A percentile compares a stretch with the other conserved stretches of the same genome.
Evolutionary conservation across 2,329 filamentous ascomycete species (phyloP).

Genomic region (Talaromyces sp.): DNA sequence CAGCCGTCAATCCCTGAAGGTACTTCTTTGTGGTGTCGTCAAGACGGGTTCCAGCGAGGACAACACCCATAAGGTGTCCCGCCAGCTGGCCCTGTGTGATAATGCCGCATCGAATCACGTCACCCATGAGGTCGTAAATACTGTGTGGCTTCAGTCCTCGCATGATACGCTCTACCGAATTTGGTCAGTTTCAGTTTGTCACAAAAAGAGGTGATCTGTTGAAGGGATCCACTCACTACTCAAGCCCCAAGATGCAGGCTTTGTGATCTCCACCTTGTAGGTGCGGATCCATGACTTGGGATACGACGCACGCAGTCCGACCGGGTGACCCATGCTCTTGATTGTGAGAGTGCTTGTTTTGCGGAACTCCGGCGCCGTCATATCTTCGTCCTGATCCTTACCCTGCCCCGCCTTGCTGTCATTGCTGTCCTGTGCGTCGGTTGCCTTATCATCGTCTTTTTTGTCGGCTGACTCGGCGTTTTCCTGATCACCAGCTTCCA

Average conservation of each 20-base stretch:
- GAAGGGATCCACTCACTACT: neutral
- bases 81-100: constrained; percentile 2
- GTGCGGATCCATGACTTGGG: constrained; percentile 4
- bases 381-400: neutral
- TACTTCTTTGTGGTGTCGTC: neutral
- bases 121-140: constrained; percentile 1
- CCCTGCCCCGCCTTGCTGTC: neutral
- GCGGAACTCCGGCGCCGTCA: neutral
- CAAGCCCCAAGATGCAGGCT: neutral
- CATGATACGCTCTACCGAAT: neutral
- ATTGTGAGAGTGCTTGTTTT: neutral
- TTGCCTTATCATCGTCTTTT: neutral
- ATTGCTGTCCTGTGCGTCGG: neutral
- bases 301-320: constrained; percentile 1
- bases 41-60: constrained; percentile 1
- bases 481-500: neutral
- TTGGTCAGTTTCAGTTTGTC: neutral
- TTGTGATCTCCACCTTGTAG: constrained; percentile 5
- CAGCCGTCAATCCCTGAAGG: constrained; percentile 3
- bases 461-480: neutral
- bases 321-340: constrained; percentile 1
- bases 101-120: constrained; percentile 2
- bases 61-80: constrained; percentile 2
- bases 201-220: neutral
- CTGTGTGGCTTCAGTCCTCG: constrained; percentile 5